phyloP scores from a whole-genome alignment of 2,329 filamentous ascomycete genomes.

The Dactylonectria estremocensis region DNA sequence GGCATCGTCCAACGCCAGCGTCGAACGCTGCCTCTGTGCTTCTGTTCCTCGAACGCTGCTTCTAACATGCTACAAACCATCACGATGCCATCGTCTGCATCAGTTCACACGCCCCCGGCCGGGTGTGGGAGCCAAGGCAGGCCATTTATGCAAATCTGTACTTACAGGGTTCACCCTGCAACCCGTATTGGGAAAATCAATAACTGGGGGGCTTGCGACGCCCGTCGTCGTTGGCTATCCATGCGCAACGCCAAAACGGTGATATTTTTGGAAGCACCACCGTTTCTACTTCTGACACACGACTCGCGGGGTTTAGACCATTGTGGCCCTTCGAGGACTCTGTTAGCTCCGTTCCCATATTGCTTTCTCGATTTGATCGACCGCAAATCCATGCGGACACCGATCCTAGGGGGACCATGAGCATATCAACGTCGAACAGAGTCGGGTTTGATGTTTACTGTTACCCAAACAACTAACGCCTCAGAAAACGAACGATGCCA shows the following conservation, averaged over 20 bases:
- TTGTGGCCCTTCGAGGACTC: not conserved
- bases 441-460: slow-evolving; percentile 15
- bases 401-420: slow-evolving; percentile 19
- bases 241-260: slow-evolving; percentile 8
- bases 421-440: slow-evolving; percentile 23
- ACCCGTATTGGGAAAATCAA: not conserved
- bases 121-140: slow-evolving; percentile 22
- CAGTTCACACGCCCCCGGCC: slow-evolving; percentile 22
- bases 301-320: slow-evolving; percentile 5
- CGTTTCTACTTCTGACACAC: slow-evolving; percentile 17
- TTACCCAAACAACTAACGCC: slow-evolving; percentile 19
- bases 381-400: slow-evolving; percentile 19
- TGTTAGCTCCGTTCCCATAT: slow-evolving; percentile 8
- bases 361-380: slow-evolving; percentile 17
- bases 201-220: slow-evolving; percentile 14
- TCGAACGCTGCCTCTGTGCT: not conserved
- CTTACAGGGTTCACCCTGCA: slow-evolving; percentile 25
- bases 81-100: slow-evolving; percentile 15
- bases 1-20: slow-evolving; percentile 16
- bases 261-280: slow-evolving; percentile 29
- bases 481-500: slow-evolving; percentile 11
- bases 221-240: slow-evolving; percentile 17
- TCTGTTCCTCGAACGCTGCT: slow-evolving; percentile 5
- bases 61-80: slow-evolving; percentile 20
- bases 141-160: slow-evolving; percentile 29